Base-by-base conservation (phyloP, 495 filamentous ascomycete genomes). In the Pseudoneurospora amorphoporcata region DNA sequence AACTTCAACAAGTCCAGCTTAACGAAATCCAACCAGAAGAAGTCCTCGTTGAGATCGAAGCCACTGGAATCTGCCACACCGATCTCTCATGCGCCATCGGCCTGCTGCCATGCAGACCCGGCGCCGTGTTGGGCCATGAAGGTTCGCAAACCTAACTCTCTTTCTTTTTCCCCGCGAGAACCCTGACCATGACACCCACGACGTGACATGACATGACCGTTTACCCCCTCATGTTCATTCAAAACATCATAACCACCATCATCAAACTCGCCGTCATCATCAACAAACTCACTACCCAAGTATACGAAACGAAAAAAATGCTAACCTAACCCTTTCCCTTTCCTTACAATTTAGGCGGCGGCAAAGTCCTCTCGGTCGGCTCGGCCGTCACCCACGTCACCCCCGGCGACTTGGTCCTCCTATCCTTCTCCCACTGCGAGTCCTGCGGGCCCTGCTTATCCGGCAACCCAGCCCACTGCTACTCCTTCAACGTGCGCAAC, bases 71-170 rank as follows among this genome's bases (percentile, higher is more conserved):
- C 77, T 94, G 92, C 81, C 91, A 92, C 71, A 90, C 86, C 75
- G 92, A 94, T 82, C 90, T 90, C 78, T 84, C 69, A 72, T 85
- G 41, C 80, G 83, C 76, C 32, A 76, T 23, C 73, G 84, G 70
- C 70, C 17, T 68, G 72, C 81, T 72, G 72, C 83, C 68, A 43
- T 85, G 40, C 78, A 77, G 32, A 72, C 84, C 86, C 2, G 90
- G 90, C 68, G 92, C 90, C 19, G 90, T 93, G 4, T 86, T 94
- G 37, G 92, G 92, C 61, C 92, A 94, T 82, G 92, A 94, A 81
- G 92, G 78, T 78, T 39, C 32, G 37, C 45, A 32, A 29, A 19
- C 3, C 45, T 3, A 43, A 35, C 41, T 29, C 17, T 23, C 32
- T 43, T 12, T 41, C 73, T 12, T 8, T 7, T 29, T 17, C n/a